phyloP scores from a whole-genome alignment of 2,329 filamentous ascomycete genomes.

The Diaporthe australafricana region DNA sequence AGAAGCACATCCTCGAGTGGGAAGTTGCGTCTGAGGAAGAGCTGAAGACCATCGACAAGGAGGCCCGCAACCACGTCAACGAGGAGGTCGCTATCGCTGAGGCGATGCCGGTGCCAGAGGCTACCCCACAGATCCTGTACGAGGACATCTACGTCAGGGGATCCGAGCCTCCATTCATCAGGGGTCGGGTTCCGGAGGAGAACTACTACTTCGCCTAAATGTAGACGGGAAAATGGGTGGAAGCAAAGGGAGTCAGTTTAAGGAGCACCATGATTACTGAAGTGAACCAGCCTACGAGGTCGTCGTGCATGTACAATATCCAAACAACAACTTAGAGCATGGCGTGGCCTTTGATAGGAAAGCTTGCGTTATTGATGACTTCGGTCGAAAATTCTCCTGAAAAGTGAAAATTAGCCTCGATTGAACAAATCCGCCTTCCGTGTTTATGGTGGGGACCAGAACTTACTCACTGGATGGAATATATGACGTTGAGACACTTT shows the following conservation, averaged over 20 bases:
- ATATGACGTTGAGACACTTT: too few relatives aligned
- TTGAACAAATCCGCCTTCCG: not conserved
- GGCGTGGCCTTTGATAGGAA: conserved; percentile 22
- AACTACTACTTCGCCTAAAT: conserved; percentile 84
- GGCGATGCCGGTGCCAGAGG: conserved; percentile 84
- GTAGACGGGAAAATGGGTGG: conserved; percentile 32
- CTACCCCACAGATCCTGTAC: conserved; percentile 85
- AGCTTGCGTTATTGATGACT: conserved; percentile 25
- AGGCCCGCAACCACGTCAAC: conserved; percentile 86
- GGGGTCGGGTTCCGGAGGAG: conserved; percentile 90
- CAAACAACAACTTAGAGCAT: conserved; percentile 31
- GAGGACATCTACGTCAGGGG: conserved; percentile 97
- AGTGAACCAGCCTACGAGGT: conserved; percentile 8
- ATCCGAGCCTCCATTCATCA: conserved; percentile 87
- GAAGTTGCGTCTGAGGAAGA: conserved; percentile 90
- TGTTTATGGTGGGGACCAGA: not conserved
- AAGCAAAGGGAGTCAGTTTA: conserved; percentile 31
- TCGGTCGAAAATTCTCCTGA: not conserved
- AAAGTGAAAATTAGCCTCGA: not conserved
- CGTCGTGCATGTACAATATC: conserved; percentile 38
- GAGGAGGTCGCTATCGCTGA: conserved; percentile 92
- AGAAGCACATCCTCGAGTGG: conserved; percentile 99
- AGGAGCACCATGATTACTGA: not conserved
- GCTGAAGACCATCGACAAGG: conserved; percentile 96
- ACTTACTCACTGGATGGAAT: not conserved